Base-by-base conservation (phyloP, 164 flowering plant species). In the Chimonanthus salicifolius region DNA sequence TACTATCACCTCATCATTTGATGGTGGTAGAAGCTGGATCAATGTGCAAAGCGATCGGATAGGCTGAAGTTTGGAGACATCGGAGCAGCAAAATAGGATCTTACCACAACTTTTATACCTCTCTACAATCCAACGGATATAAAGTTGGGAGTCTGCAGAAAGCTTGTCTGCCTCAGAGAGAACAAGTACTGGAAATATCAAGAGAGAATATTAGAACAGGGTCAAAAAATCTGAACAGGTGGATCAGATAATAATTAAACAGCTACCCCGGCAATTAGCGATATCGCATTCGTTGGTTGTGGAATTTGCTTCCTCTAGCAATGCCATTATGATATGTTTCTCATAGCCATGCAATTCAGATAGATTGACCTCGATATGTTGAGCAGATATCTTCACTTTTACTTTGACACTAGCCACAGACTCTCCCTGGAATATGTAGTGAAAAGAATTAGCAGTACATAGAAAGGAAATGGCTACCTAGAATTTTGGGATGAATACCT, bases 301-400 rank as follows among this genome's bases (percentile, higher is more conserved):
- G 70, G 4, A 58, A 10, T 80, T 72, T 54, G 76, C 76, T 83
- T 87, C 88, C 72, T 83, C 84, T 73, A 90, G 78, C 44, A 89
- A 84, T 54, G 82, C 82, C 44, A 85, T 83, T 44, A 90, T 81
- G 47, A 90, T 80, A 69, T 87, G 86, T 79, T 85, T 89, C 80
- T 89, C 93, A 48, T 88, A 86, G 13, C 96, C 96, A 78, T 72
- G 78, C 8, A 86, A 74, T 64, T 88, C 89, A n/a, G 93, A 84
- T 62, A 89, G 69, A 78, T 87, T 88, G 63, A 91, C 68, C 85
- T 88, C 93, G 15, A 88, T 76, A 70, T 89, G 92, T 47, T 80
- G 81, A 16, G 81, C 47, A 5, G 95, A 88, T 73, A 73, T 77
- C 76, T 76, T 83, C 65, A 88, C 74, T 15, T 82, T 76, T 54